Evolutionary conservation across 306 rosid species (phyloP), one percentile per base, ranked within the genome.

Genomic region (Cotoneaster glaucophyllus): DNA sequence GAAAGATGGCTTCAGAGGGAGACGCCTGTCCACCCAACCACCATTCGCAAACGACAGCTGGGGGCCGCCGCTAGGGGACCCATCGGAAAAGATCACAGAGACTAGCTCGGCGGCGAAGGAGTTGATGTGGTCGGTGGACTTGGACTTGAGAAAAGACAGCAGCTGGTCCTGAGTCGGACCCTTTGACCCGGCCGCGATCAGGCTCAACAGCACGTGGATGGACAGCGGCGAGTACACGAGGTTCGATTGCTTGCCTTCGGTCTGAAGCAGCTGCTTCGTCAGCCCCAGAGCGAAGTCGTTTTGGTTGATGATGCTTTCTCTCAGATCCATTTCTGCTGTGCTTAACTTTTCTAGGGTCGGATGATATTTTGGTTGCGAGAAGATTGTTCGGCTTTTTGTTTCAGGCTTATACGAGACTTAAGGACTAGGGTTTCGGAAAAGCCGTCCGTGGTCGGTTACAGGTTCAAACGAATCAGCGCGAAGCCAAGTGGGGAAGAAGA

Each of bases 141-240:
- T 77, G 41, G 87, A 81, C 78, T 81, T 87, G 74, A 94, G 98
- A 78, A 91, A 91, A 65, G 93, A 77, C 61, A 94, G 97, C 14
- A 91, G 77, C 75, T 93, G 93, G 17, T 88, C 75, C 28, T 74
- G 87, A 2, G 96, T 85, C 77, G 90, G 80, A 22, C 97, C 98
- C 29, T 82, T 83, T 7, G 95, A 90, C 3, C 89, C 97, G 21
- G 94, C 84, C 0, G 94, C 93, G 63, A 91, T 72, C 31, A 86
- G 70, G 87, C 98, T 90, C 0, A 93, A 82, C 41, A 85, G 85
- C 10, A 84, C 85, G 58, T 94, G 91, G 64, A 94, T 48, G 31
- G 96, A 94, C 34, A 87, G 61, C 8, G 98, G 98, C 54, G 97
- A 94, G 74, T 85, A 78, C 2, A 94, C 96, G 0, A 84, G 34